Percentiles rank a stretch among this genome's conserved stretches.
Evolutionary conservation across 179 eudicot genomes (phyloP).

Genomic region (Actinidia chinensis): DNA sequence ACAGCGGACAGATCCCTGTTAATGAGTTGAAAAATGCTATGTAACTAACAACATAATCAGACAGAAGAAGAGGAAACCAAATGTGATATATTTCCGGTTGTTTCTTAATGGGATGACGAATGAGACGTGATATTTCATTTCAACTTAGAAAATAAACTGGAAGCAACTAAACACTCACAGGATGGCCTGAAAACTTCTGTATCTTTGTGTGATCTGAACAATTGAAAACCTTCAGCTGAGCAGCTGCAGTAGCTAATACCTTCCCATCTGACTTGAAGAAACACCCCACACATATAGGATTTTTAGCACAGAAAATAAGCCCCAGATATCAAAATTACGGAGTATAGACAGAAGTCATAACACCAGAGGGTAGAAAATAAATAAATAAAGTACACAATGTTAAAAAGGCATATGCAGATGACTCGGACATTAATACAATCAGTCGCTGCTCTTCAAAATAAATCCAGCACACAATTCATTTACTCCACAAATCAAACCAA

Average conservation of each 20-base stretch:
- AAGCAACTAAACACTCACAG: slow-evolving; percentile 49
- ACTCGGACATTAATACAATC: neutral
- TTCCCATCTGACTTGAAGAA: slow-evolving; percentile 64
- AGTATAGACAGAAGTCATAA: neutral
- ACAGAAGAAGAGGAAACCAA: neutral
- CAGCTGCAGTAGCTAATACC: slow-evolving; percentile 78
- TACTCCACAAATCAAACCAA: neutral
- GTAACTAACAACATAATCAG: neutral
- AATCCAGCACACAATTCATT: neutral
- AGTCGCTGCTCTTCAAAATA: neutral
- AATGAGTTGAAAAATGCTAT: slow-evolving; percentile 9
- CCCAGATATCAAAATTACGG: slow-evolving; percentile 5
- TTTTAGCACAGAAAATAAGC: slow-evolving; percentile 2
- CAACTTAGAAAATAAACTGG: neutral
- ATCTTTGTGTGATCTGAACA: slow-evolving; percentile 66
- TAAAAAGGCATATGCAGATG: neutral
- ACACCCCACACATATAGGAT: slow-evolving; percentile 14
- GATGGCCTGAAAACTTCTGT: slow-evolving; percentile 96
- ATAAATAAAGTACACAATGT: neutral
- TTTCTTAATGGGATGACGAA: slow-evolving; percentile 3
- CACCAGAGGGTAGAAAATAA: neutral
- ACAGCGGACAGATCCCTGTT: slow-evolving; percentile 75
- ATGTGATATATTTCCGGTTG: neutral
- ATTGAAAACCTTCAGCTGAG: slow-evolving; percentile 74
- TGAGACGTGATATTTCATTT: slow-evolving; percentile 2